phyloP scores from a whole-genome alignment of 75 land plant genomes.

The Selaginella moellendorffii region DNA sequence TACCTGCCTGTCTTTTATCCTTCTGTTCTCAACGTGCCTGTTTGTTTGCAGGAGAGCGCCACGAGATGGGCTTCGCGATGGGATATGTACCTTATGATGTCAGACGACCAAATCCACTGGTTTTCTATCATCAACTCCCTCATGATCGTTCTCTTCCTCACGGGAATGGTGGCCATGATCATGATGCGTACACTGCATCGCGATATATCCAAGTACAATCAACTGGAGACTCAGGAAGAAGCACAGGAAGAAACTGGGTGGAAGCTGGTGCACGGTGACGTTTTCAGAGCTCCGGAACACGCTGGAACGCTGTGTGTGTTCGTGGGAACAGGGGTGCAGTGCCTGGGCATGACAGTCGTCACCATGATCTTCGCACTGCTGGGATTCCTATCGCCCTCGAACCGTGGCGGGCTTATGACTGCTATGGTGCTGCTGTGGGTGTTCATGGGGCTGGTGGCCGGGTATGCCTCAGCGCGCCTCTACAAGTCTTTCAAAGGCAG shows the following conservation, averaged over 20 bases:
- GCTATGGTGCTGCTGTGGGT: slow-evolving; percentile 93
- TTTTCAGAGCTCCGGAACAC: slow-evolving; percentile 67
- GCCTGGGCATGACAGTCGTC: slow-evolving; percentile 71
- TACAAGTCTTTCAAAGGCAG: slow-evolving; percentile 85
- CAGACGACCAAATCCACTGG: slow-evolving; percentile 95
- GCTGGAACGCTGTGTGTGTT: slow-evolving; percentile 73
- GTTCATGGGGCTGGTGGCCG: slow-evolving; percentile 83
- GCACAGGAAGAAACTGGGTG: slow-evolving; percentile 95
- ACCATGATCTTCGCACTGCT: slow-evolving; percentile 79
- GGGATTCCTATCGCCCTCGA: slow-evolving; percentile 85
- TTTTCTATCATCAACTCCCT: slow-evolving; percentile 94
- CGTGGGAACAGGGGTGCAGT: slow-evolving; percentile 85
- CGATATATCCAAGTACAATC: slow-evolving; percentile 82
- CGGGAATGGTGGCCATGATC: slow-evolving; percentile 98
- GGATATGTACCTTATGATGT: slow-evolving; percentile 85
- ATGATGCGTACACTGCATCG: slow-evolving; percentile 85
- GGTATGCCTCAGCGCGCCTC: slow-evolving; percentile 65
- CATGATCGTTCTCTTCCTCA: slow-evolving; percentile 86
- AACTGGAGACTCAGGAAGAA: slow-evolving; percentile 85
- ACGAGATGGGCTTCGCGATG: slow-evolving; percentile 93
- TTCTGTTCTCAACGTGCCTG: neutral
- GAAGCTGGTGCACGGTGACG: slow-evolving; percentile 97
- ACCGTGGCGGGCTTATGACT: slow-evolving; percentile 81
- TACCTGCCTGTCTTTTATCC: neutral
- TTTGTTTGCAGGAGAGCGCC: slow-evolving; percentile 48